phyloP scores from a whole-genome alignment of 176 grass and related monocot species.

The Pontederia crassipes region DNA sequence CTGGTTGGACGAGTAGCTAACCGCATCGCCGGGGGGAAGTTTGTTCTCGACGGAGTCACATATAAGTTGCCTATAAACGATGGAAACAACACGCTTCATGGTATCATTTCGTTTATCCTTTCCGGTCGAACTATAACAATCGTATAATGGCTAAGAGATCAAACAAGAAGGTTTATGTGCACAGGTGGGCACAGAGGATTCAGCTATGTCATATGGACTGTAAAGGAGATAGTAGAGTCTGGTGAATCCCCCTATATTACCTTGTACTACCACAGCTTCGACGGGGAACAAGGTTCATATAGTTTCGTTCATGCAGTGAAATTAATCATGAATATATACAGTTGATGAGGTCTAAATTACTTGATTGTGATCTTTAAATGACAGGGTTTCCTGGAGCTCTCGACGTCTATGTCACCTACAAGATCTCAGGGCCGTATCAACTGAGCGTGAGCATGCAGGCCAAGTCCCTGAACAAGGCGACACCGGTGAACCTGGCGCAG shows the following conservation, averaged over 20 bases:
- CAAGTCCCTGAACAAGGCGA: constrained; percentile 43
- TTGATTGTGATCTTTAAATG: not conserved
- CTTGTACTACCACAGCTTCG: constrained; percentile 60
- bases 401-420: constrained; percentile 71
- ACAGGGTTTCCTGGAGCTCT: constrained; percentile 71
- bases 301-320: not conserved
- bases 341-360: too few relatives aligned
- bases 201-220: constrained; percentile 55
- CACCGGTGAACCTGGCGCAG: constrained; percentile 62
- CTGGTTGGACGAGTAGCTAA: constrained; percentile 85
- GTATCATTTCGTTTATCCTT: not conserved
- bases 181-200: constrained; percentile 58
- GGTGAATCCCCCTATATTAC: constrained; percentile 60
- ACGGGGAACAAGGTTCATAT: constrained; percentile 54
- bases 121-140: too few relatives aligned
- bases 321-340: not conserved
- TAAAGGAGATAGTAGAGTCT: constrained; percentile 46
- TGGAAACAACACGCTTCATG: constrained; percentile 10
- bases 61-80: constrained; percentile 41
- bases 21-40: constrained; percentile 48
- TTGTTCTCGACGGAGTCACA: constrained; percentile 40
- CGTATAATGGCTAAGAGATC: too few relatives aligned
- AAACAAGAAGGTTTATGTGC: too few relatives aligned
- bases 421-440: constrained; percentile 33
- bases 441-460: constrained; percentile 43